Percentiles rank a stretch among this genome's conserved stretches.
Conservation (phyloP, 2,329 filamentous ascomycete species). For the Xylaria sp. region DNA sequence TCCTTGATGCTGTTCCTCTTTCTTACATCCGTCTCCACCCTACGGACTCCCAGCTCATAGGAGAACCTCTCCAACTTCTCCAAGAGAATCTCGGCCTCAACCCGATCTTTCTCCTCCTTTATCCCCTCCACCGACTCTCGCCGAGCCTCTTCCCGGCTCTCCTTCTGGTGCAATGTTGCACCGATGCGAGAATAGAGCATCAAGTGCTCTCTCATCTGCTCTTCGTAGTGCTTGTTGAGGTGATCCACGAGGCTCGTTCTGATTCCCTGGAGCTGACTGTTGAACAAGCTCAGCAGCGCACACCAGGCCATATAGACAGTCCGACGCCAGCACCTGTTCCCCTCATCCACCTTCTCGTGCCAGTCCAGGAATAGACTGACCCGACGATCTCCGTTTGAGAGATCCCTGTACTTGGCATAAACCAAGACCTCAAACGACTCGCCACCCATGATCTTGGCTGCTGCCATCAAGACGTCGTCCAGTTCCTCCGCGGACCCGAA, state of each 20-base stretch:
- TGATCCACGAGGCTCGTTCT: not conserved
- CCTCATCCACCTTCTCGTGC: not conserved
- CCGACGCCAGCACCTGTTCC: not conserved
- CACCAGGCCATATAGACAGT: not conserved
- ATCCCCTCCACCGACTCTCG: not conserved
- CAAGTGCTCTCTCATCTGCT: not conserved
- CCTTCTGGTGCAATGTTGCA: not conserved
- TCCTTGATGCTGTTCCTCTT: not conserved
- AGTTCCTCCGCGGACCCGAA: not conserved
- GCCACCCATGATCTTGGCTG: not conserved
- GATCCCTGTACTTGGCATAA: not conserved
- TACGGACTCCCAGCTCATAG: not conserved
- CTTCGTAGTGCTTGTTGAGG: not conserved
- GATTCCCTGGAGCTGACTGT: not conserved
- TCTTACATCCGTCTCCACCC: not conserved
- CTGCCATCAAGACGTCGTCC: not conserved
- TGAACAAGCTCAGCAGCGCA: not conserved
- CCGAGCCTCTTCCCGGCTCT: not conserved
- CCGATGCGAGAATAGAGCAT: not conserved
- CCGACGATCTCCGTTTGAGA: not conserved
- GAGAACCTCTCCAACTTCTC: not conserved
- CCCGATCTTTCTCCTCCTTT: not conserved
- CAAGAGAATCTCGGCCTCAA: not conserved
- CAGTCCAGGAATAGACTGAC: not conserved
- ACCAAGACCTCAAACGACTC: not conserved